These are phyloP conservation scores for Scedosporium boydii DNA, from an alignment of 2,329 filamentous ascomycete genomes.

Conservation along the genomic window DNA sequence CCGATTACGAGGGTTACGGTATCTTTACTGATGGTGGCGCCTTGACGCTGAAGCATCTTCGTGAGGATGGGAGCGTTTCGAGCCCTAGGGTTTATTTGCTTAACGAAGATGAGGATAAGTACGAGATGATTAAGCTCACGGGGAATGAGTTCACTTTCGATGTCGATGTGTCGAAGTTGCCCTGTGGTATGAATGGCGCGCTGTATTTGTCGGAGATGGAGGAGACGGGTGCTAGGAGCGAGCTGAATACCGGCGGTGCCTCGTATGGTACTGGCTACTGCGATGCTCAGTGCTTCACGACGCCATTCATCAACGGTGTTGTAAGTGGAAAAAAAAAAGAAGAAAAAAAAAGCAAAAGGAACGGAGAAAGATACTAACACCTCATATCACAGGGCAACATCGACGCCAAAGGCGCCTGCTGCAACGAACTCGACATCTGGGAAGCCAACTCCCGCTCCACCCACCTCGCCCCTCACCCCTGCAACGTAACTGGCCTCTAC, in stretches of 20 bases:
- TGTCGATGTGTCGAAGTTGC: slow-evolving; percentile 53
- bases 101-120: slow-evolving; percentile 40
- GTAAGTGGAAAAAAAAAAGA: slow-evolving; percentile 18
- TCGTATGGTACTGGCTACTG: slow-evolving; percentile 56
- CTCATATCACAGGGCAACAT: slow-evolving; percentile 26
- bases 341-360: neutral
- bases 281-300: slow-evolving; percentile 47
- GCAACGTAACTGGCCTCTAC: slow-evolving; percentile 32
- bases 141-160: slow-evolving; percentile 57
- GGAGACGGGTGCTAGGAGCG: slow-evolving; percentile 47
- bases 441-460: slow-evolving; percentile 39
- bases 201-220: slow-evolving; percentile 50
- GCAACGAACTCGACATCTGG: slow-evolving; percentile 47
- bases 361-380: neutral
- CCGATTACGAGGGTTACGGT: slow-evolving; percentile 31
- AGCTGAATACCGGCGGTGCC: slow-evolving; percentile 46
- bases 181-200: slow-evolving; percentile 60
- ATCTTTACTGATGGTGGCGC: slow-evolving; percentile 20
- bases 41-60: slow-evolving; percentile 21
- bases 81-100: slow-evolving; percentile 49
- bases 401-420: slow-evolving; percentile 35
- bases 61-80: slow-evolving; percentile 13
- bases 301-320: slow-evolving; percentile 38
- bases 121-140: slow-evolving; percentile 50
- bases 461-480: slow-evolving; percentile 38